Conservation (phyloP, 495 filamentous ascomycete genomes). For the Talaromyces trachyspermus region DNA sequence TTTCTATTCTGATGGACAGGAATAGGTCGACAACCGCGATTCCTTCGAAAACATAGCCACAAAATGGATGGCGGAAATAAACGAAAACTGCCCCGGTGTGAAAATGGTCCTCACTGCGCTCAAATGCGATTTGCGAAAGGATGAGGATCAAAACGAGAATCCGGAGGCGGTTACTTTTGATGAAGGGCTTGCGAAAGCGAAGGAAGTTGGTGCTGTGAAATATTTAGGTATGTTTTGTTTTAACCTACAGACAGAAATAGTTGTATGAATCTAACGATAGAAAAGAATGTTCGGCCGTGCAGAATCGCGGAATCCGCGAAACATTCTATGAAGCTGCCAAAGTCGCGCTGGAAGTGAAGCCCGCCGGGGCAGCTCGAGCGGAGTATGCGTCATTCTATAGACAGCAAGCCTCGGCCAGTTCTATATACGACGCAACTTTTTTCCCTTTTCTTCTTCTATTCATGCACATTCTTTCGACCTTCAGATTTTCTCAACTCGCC, state of each 20-base stretch:
- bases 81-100: constrained; percentile 91
- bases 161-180: constrained; percentile 77
- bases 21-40: constrained; percentile 78
- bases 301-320: constrained; percentile 94
- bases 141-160: constrained; percentile 50
- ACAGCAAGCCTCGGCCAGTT: not conserved
- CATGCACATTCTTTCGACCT: constrained; percentile 5
- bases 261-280: too few relatives aligned
- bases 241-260: not conserved
- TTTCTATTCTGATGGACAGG: not conserved
- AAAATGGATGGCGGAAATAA: constrained; percentile 97
- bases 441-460: constrained; percentile 2
- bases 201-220: constrained; percentile 77
- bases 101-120: constrained; percentile 93
- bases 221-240: constrained; percentile 63
- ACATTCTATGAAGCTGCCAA: constrained; percentile 97
- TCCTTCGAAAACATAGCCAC: constrained; percentile 97
- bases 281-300: constrained; percentile 91
- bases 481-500: not conserved
- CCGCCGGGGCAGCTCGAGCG: constrained; percentile 37
- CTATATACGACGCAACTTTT: not conserved
- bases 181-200: constrained; percentile 85
- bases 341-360: constrained; percentile 87
- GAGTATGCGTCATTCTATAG: constrained; percentile 52
- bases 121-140: constrained; percentile 90